phyloP scores from a whole-genome alignment of 2,329 filamentous ascomycete species.

The Huntiella moniliformis region DNA sequence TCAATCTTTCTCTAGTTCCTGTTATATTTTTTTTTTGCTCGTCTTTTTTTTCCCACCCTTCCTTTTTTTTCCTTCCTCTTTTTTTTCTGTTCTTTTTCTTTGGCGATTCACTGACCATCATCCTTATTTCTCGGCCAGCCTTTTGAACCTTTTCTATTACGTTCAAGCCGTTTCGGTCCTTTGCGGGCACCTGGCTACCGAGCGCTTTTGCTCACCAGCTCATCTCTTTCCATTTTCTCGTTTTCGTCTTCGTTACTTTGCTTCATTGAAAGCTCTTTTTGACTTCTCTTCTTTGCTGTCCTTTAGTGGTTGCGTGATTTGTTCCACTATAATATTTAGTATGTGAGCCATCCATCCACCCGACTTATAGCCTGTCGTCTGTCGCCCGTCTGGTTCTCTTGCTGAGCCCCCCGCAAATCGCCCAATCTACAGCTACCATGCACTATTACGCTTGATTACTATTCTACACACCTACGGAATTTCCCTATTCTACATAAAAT shows the following conservation, averaged over 20 bases:
- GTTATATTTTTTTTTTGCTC: not conserved
- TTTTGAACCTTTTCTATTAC: slow-evolving; percentile 5
- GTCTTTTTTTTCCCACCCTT: not conserved
- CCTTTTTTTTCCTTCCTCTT: not conserved
- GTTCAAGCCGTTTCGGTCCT: slow-evolving; percentile 10
- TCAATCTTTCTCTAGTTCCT: not conserved
- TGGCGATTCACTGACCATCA: slow-evolving; percentile 9
- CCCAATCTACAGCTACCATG: no score
- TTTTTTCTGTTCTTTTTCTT: slow-evolving; percentile 5
- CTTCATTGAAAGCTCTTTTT: slow-evolving; percentile 7
- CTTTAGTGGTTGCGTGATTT: slow-evolving; percentile 9
- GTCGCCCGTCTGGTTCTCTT: no score
- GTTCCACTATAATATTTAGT: slow-evolving; percentile 1
- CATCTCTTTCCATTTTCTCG: slow-evolving; percentile 4
- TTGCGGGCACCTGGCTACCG: slow-evolving; percentile 12
- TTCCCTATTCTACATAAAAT: no score
- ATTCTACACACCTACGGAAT: no score
- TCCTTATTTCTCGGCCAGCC: slow-evolving; percentile 5
- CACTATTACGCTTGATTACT: no score
- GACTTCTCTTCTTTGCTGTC: slow-evolving; percentile 3
- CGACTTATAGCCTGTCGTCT: no score
- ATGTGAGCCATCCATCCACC: no score
- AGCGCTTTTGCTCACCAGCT: slow-evolving; percentile 13
- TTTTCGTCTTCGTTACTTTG: slow-evolving; percentile 4
- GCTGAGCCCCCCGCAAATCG: no score